phyloP scores from a whole-genome alignment of 345 rosid species.

The Draba incana region DNA sequence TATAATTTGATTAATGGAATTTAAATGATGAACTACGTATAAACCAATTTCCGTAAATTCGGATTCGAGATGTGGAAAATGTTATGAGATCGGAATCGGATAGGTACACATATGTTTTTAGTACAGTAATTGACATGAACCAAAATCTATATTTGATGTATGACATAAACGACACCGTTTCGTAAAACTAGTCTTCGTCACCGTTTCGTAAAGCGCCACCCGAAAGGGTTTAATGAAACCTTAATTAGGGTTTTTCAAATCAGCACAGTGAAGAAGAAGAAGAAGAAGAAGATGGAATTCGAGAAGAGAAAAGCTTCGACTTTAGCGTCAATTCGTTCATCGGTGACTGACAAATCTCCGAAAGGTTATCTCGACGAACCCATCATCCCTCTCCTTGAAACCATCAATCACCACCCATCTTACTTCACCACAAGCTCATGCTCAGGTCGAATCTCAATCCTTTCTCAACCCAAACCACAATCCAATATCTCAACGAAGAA shows the following conservation, averaged over 20 bases:
- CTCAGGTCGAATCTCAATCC: constrained; percentile 91
- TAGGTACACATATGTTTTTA: no score
- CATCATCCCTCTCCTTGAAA: constrained; percentile 71
- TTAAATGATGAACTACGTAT: no score
- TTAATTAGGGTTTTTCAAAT: constrained; percentile 20
- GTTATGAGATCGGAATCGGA: no score
- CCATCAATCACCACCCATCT: constrained; percentile 68
- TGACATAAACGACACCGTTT: no score
- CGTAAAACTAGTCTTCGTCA: neutral
- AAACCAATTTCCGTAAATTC: no score
- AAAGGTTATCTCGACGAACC: constrained; percentile 78
- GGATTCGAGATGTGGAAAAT: no score
- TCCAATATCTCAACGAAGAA: constrained; percentile 38
- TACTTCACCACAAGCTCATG: constrained; percentile 96
- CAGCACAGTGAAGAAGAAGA: constrained; percentile 11
- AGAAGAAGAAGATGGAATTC: constrained; percentile 59
- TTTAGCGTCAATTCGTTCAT: constrained; percentile 54
- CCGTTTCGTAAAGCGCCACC: constrained; percentile 17
- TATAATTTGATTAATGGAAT: no score
- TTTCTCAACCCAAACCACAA: constrained; percentile 61
- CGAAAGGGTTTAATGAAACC: constrained; percentile 30
- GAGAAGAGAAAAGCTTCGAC: constrained; percentile 76
- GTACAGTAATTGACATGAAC: no score
- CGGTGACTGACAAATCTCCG: constrained; percentile 73
- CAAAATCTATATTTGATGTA: no score